phyloP scores from a whole-genome alignment of 345 rosid genomes.

The Eucalyptus erythrocorys region DNA sequence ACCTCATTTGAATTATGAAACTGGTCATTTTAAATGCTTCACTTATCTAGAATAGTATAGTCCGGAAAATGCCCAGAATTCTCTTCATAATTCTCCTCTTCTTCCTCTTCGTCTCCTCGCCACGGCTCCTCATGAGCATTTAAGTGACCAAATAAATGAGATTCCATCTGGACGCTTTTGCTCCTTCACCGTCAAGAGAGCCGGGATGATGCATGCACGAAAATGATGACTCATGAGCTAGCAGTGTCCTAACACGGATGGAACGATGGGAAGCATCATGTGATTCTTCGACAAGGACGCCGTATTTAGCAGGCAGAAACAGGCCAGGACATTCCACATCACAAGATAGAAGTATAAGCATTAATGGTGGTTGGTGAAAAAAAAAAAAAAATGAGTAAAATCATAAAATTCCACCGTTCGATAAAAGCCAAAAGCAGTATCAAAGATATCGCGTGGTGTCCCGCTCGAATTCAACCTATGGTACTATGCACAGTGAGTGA shows the following conservation, averaged over 20 bases:
- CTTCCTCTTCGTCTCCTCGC: background rate
- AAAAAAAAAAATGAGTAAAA: background rate
- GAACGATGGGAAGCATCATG: background rate
- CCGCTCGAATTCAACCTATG: background rate
- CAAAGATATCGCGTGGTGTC: background rate
- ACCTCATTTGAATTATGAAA: background rate
- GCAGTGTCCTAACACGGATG: background rate
- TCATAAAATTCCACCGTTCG: background rate
- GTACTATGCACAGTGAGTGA: background rate
- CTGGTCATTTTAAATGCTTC: background rate
- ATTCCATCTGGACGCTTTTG: background rate
- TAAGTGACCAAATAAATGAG: background rate
- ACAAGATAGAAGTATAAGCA: background rate
- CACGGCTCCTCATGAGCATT: background rate
- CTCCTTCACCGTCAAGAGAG: background rate
- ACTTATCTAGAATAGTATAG: background rate
- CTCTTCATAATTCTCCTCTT: background rate
- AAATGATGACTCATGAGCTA: background rate
- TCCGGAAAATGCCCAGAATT: background rate
- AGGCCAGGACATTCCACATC: background rate
- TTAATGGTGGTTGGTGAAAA: background rate
- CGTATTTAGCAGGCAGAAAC: background rate
- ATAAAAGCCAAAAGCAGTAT: background rate
- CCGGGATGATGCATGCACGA: background rate
- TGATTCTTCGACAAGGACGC: background rate